These are phyloP conservation scores for Acanthamoeba royreba DNA, from an alignment of 208 protist genomes.

Conservation along the genomic window DNA sequence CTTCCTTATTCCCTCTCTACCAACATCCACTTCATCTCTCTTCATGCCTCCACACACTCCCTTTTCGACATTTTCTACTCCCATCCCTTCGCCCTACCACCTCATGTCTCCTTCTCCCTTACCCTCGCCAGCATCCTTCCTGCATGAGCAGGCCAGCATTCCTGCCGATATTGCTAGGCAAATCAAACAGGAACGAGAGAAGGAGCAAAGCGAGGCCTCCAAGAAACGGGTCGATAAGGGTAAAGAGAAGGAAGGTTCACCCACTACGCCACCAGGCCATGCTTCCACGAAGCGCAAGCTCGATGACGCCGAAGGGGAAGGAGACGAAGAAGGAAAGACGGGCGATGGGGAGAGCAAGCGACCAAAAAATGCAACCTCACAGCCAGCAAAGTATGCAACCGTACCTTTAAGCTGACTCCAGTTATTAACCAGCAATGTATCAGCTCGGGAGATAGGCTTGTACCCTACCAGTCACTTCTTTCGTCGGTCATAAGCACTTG, in stretches of 20 bases:
- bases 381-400: neutral
- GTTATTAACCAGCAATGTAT: too few species aligned
- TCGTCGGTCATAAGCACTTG: slow-evolving; percentile 1
- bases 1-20: neutral
- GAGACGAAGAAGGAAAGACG: too few species aligned
- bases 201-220: neutral
- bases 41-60: neutral
- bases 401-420: neutral
- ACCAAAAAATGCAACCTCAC: neutral
- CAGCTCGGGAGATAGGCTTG: neutral
- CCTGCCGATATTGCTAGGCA: neutral
- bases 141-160: slow-evolving; percentile 22
- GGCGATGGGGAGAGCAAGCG: neutral
- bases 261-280: neutral
- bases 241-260: neutral
- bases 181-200: slow-evolving; percentile 34
- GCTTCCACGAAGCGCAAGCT: neutral
- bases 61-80: neutral
- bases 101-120: neutral
- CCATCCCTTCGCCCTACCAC: neutral
- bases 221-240: neutral
- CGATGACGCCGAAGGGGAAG: neutral
- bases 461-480: slow-evolving; percentile 24
- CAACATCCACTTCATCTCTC: neutral
- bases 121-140: neutral